These are phyloP conservation scores for Melanogaster broomeanus DNA, from an alignment of 768 basidiomycete genomes.

Conservation along the genomic window DNA sequence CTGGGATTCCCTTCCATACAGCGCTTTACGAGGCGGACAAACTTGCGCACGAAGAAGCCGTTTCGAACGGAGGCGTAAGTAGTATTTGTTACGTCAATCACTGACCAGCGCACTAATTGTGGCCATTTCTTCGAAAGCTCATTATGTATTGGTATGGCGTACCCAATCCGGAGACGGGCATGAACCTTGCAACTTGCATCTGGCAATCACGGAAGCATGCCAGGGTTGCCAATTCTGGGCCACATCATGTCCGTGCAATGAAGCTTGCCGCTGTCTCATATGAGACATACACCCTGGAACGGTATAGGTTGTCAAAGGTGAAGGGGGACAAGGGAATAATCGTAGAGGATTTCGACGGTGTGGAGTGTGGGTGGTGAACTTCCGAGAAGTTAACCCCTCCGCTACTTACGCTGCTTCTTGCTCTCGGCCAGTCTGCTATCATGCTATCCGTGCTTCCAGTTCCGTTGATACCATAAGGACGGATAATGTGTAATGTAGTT, in stretches of 20 bases:
- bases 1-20: constrained; percentile 27
- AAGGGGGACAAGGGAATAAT: constrained; percentile 57
- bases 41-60: constrained; percentile 90
- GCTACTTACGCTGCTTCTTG: constrained; percentile 4
- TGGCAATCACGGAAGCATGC: constrained; percentile 92
- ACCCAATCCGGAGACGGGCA: constrained; percentile 69
- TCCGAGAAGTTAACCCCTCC: neutral
- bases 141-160: constrained; percentile 95
- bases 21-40: constrained; percentile 87
- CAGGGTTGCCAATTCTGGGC: constrained; percentile 73
- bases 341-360: constrained; percentile 60
- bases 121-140: constrained; percentile 43
- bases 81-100: neutral
- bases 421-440: neutral
- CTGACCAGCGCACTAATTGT: constrained; percentile 3
- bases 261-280: constrained; percentile 75
- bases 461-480: constrained; percentile 14
- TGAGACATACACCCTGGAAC: constrained; percentile 76
- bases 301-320: constrained; percentile 70
- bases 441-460: neutral
- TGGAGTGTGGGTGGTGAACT: constrained; percentile 75
- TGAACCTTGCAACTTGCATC: constrained; percentile 94
- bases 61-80: constrained; percentile 81
- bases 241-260: constrained; percentile 84
- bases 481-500: neutral